Conservation (phyloP, 2,329 filamentous ascomycete species). For the Cordyceps tenuipes region DNA sequence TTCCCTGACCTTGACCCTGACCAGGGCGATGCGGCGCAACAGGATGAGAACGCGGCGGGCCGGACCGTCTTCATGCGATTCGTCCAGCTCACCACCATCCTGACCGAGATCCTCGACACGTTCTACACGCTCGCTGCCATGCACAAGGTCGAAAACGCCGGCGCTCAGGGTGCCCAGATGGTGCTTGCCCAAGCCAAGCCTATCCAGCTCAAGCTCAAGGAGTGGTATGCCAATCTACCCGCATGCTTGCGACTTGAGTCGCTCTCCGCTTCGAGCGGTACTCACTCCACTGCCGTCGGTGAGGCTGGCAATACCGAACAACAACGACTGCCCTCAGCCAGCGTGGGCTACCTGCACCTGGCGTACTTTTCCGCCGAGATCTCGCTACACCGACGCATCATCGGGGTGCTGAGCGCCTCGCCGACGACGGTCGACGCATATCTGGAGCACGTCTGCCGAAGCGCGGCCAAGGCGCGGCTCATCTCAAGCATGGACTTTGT, state of each 20-base stretch:
- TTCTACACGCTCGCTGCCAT: slow-evolving; percentile 77
- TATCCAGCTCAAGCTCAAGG: slow-evolving; percentile 72
- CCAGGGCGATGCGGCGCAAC: slow-evolving; percentile 52
- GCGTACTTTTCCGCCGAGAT: slow-evolving; percentile 94
- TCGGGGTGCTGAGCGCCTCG: slow-evolving; percentile 58
- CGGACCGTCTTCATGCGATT: slow-evolving; percentile 66
- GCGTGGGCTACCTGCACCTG: slow-evolving; percentile 73
- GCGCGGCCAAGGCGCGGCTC: slow-evolving; percentile 84
- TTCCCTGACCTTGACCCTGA: slow-evolving; percentile 66
- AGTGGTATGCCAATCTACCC: slow-evolving; percentile 71
- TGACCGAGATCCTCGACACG: slow-evolving; percentile 72
- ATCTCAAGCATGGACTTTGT: slow-evolving; percentile 98
- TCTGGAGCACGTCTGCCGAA: slow-evolving; percentile 84
- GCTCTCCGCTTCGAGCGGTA: slow-evolving; percentile 22
- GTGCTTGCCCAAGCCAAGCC: slow-evolving; percentile 71
- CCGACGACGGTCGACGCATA: slow-evolving; percentile 58
- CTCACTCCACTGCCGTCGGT: too few relatives aligned
- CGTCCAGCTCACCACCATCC: slow-evolving; percentile 65
- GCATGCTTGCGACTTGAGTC: slow-evolving; percentile 57
- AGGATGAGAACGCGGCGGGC: slow-evolving; percentile 57
- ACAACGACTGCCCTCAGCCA: slow-evolving; percentile 41
- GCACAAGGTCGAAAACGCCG: slow-evolving; percentile 57
- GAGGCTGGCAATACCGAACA: too few relatives aligned
- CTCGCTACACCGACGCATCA: slow-evolving; percentile 82
- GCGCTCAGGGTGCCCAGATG: slow-evolving; percentile 60